Evolutionary conservation across 108 stramenopile species (phyloP).

Genomic region (Epithemia pelagica): DNA sequence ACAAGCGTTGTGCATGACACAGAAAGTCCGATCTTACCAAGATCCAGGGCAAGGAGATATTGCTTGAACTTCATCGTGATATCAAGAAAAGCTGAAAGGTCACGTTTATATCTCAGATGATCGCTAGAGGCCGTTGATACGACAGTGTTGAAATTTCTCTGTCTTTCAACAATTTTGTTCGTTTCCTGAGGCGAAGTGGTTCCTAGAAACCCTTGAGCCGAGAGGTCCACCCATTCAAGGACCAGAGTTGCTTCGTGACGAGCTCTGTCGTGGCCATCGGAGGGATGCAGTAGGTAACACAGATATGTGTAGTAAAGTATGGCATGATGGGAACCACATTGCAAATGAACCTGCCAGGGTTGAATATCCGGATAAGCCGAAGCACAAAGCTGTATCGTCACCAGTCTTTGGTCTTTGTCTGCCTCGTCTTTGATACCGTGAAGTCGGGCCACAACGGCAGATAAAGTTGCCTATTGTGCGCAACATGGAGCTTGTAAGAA

Average conservation of each 20-base stretch:
- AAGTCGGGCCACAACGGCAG: conserved; percentile 50
- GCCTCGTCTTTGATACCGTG: conserved; percentile 21
- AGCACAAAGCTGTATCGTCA: conserved; percentile 44
- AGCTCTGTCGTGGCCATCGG: conserved; percentile 61
- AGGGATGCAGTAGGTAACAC: conserved; percentile 53
- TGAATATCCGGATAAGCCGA: conserved; percentile 79
- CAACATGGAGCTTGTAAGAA: not conserved
- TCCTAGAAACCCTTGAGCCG: conserved; percentile 3
- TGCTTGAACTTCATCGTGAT: conserved; percentile 47
- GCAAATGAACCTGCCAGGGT: conserved; percentile 59
- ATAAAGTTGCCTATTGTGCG: conserved; percentile 52
- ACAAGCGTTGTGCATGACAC: not conserved
- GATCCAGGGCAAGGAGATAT: conserved; percentile 49
- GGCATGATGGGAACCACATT: not conserved
- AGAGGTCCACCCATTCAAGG: conserved; percentile 67
- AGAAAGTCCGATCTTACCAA: conserved; percentile 39
- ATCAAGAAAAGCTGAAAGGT: conserved; percentile 55
- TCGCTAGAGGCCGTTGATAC: conserved; percentile 45
- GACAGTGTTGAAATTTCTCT: conserved; percentile 42
- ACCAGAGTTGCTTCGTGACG: conserved; percentile 51
- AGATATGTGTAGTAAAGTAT: conserved; percentile 64
- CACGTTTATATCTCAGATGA: conserved; percentile 49
- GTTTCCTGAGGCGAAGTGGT: not conserved
- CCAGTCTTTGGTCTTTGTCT: conserved; percentile 12
- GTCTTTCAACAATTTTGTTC: conserved; percentile 2